Conservation (phyloP, 345 rosid genomes). For the Durio zibethinus region DNA sequence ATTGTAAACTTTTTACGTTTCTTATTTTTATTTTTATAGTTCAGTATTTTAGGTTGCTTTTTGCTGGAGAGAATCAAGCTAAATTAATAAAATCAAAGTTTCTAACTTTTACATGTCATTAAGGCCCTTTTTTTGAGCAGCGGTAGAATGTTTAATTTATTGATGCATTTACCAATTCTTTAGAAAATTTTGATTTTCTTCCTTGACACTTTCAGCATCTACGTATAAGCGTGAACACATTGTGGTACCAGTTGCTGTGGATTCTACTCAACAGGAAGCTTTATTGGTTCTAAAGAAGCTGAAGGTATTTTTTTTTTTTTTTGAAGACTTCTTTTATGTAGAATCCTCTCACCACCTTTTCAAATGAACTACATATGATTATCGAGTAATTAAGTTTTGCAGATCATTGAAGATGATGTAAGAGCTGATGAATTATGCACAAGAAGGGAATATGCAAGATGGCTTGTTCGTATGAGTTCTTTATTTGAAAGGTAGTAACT, state of each 20-base stretch:
- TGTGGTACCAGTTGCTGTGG: conserved; percentile 39
- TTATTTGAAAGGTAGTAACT: conserved; percentile 63
- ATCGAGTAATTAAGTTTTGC: conserved; percentile 38
- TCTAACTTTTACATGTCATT: neutral
- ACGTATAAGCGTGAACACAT: conserved; percentile 31
- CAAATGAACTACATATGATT: conserved; percentile 11
- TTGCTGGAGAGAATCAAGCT: neutral
- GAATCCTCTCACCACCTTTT: neutral
- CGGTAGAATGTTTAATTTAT: neutral
- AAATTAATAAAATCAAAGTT: neutral
- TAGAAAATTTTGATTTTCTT: neutral
- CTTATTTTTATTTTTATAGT: neutral
- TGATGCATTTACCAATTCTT: conserved; percentile 7
- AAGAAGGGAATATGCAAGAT: conserved; percentile 81
- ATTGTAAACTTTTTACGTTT: neutral
- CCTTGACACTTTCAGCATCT: conserved; percentile 24
- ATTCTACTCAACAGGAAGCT: conserved; percentile 77
- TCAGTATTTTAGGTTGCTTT: neutral
- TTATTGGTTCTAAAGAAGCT: conserved; percentile 59
- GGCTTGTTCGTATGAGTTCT: conserved; percentile 63
- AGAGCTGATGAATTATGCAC: conserved; percentile 69
- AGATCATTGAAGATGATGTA: conserved; percentile 70
- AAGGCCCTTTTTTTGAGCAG: neutral
- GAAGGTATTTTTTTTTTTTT: conserved; percentile 48
- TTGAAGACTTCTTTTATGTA: neutral